A percentile compares a stretch with the other conserved stretches of the same genome.
Conservation (phyloP, 306 rosid species). For the Quillaja saponaria region DNA sequence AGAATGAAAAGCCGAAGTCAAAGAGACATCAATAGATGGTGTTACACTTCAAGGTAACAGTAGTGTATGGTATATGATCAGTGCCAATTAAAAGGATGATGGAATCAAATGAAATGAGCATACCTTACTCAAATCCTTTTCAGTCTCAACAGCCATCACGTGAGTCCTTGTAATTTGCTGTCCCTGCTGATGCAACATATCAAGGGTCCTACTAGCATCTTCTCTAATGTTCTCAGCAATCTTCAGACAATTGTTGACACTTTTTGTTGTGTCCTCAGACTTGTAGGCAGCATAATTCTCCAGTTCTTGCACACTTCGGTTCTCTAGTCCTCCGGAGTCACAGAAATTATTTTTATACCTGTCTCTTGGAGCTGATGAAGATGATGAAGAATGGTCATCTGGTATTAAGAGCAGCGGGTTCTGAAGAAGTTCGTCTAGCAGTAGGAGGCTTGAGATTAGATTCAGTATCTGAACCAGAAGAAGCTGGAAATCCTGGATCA, state of each 20-base stretch:
- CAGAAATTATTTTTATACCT: constrained; percentile 50
- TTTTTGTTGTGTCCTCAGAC: constrained; percentile 75
- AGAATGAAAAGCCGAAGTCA: not conserved
- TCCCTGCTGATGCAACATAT: constrained; percentile 88
- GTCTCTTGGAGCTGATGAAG: constrained; percentile 34
- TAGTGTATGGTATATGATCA: no score
- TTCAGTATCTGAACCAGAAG: constrained; percentile 41
- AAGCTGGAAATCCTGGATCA: constrained; percentile 39
- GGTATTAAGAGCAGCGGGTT: constrained; percentile 49
- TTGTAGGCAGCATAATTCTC: constrained; percentile 74
- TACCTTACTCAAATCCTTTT: constrained; percentile 82
- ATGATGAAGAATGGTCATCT: constrained; percentile 27
- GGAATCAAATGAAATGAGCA: not conserved
- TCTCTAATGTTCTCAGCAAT: constrained; percentile 80
- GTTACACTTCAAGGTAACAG: not conserved
- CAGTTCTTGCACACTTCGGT: constrained; percentile 70
- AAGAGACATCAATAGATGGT: not conserved
- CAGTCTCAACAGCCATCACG: constrained; percentile 72
- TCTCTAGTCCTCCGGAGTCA: constrained; percentile 71
- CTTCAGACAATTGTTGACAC: constrained; percentile 68
- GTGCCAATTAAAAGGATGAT: no score
- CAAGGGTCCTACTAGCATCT: constrained; percentile 85
- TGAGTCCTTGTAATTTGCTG: constrained; percentile 90
- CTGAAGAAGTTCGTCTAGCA: constrained; percentile 67
- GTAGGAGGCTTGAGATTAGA: constrained; percentile 33